These are phyloP conservation scores for Hymenoscyphus infarciens DNA, from an alignment of 2,329 filamentous ascomycete species.

Conservation along the genomic window DNA sequence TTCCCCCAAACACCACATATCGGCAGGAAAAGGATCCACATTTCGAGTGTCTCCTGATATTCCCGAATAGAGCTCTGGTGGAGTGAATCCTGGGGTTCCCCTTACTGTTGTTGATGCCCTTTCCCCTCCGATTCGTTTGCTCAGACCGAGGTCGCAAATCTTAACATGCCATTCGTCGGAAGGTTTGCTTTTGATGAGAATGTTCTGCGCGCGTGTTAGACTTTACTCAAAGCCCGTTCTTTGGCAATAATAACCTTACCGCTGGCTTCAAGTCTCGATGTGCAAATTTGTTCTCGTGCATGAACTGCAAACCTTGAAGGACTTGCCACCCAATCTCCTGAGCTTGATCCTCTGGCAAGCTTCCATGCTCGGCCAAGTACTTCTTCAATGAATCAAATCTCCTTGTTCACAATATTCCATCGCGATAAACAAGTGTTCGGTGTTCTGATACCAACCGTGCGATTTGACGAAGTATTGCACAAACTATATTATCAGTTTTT, in stretches of 20 bases:
- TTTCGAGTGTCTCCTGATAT: not conserved
- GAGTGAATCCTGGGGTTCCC: not conserved
- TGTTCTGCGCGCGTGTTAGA: not conserved
- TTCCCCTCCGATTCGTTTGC: not conserved
- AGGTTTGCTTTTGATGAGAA: not conserved
- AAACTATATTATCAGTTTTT: not conserved
- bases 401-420: slow-evolving; percentile 40
- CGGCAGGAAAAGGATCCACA: not conserved
- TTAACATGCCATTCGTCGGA: not conserved
- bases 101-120: not conserved
- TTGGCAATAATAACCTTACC: slow-evolving; percentile 3
- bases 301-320: slow-evolving; percentile 11
- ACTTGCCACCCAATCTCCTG: slow-evolving; percentile 7
- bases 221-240: not conserved
- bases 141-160: slow-evolving; percentile 2
- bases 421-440: slow-evolving; percentile 34
- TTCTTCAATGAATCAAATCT: slow-evolving; percentile 36
- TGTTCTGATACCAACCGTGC: slow-evolving; percentile 38
- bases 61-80: not conserved
- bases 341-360: not conserved
- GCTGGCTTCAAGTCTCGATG: slow-evolving; percentile 16
- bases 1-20: not conserved
- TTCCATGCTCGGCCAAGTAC: slow-evolving; percentile 9
- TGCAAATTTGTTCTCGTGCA: slow-evolving; percentile 15
- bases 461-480: slow-evolving; percentile 31